phyloP scores from a whole-genome alignment of 495 filamentous ascomycete genomes.

The Haplographium delicatum region DNA sequence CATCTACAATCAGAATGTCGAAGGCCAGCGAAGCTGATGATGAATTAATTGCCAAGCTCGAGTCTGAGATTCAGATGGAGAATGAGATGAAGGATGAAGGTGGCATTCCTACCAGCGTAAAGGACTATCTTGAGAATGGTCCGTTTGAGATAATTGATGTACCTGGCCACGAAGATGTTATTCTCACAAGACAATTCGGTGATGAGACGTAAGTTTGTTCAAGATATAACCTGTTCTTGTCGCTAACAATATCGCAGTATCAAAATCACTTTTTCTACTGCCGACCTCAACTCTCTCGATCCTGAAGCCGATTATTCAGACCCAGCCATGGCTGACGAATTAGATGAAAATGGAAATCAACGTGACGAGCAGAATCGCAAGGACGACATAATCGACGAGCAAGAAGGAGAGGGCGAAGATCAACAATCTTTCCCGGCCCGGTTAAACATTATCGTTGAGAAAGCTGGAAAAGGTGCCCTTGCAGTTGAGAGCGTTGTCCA shows the following conservation, averaged over 20 bases:
- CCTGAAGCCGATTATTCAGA: constrained; percentile 56
- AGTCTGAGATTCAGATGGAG: constrained; percentile 69
- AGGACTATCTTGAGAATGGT: constrained; percentile 68
- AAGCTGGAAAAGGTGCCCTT: constrained; percentile 72
- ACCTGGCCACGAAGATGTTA: constrained; percentile 80
- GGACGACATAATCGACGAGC: constrained; percentile 21
- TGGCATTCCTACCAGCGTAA: constrained; percentile 54
- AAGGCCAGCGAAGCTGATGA: constrained; percentile 62
- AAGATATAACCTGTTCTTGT: too few species aligned
- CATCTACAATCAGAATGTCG: constrained; percentile 51
- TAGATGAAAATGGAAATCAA: constrained; percentile 18
- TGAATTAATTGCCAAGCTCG: constrained; percentile 71
- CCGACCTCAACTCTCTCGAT: constrained; percentile 75
- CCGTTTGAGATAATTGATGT: constrained; percentile 70
- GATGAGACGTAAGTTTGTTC: constrained; percentile 73
- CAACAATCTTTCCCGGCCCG: constrained; percentile 70
- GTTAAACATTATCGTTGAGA: constrained; percentile 84
- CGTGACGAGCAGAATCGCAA: constrained; percentile 21
- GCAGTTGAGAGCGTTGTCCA: constrained; percentile 82
- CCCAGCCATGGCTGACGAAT: constrained; percentile 32
- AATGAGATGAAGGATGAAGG: constrained; percentile 51
- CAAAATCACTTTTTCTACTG: constrained; percentile 86
- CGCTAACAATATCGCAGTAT: constrained; percentile 53
- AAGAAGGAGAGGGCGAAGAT: constrained; percentile 30
- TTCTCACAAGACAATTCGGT: constrained; percentile 74